Evolutionary conservation across 352 stramenopile genomes (phyloP).

Genomic region (Pythium pectinolyticum): DNA sequence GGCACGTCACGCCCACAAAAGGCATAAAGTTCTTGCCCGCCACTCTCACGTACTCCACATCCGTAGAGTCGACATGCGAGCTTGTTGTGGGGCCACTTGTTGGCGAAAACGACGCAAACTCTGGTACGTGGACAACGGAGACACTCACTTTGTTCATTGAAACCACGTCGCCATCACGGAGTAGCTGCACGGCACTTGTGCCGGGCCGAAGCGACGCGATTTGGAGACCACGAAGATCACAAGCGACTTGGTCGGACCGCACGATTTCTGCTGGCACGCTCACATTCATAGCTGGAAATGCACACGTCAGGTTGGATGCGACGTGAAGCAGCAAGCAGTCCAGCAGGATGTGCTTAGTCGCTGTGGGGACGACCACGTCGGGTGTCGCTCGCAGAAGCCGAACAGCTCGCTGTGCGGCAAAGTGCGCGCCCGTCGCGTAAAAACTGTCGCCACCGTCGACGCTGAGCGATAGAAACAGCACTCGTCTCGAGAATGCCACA

Average conservation of each 20-base stretch:
- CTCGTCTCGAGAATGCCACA: neutral
- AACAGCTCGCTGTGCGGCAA: constrained; percentile 9
- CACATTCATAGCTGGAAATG: constrained; percentile 5
- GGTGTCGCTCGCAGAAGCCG: constrained; percentile 10
- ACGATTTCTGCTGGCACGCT: constrained; percentile 12
- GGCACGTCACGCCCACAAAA: constrained; percentile 31
- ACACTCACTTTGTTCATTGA: constrained; percentile 12
- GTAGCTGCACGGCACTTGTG: constrained; percentile 1
- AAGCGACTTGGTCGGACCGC: constrained; percentile 1
- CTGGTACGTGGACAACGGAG: constrained; percentile 16
- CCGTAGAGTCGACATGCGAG: neutral
- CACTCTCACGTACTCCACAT: constrained; percentile 11
- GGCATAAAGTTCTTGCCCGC: constrained; percentile 48
- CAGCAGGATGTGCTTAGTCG: constrained; percentile 6
- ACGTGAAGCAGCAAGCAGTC: neutral
- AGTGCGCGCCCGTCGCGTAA: constrained; percentile 12
- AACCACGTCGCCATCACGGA: constrained; percentile 5
- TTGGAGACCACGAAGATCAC: neutral
- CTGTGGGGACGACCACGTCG: constrained; percentile 15
- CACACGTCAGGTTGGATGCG: constrained; percentile 13
- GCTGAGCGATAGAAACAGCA: constrained; percentile 13
- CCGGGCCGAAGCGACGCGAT: neutral
- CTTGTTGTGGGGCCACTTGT: constrained; percentile 7
- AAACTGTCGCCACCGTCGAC: constrained; percentile 23
- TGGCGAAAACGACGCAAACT: constrained; percentile 24